Base-by-base conservation (phyloP, 2,329 filamentous ascomycete species). In the Onygenales sp. region DNA sequence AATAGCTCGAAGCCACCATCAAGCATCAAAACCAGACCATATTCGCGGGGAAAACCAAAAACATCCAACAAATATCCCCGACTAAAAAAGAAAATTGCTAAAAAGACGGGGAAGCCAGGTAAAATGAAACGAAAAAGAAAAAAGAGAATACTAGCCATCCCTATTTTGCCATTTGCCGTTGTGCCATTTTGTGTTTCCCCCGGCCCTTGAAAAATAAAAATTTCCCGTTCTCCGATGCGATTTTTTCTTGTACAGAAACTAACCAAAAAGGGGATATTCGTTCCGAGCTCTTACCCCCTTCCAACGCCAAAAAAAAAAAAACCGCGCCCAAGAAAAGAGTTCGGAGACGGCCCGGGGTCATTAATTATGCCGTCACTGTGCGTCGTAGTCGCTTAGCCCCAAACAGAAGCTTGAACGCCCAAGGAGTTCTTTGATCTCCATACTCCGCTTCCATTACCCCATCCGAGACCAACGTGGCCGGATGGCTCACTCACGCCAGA, bases 331-430 rank as follows among this genome's bases (percentile, higher is more conserved):
- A 36, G 9, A 46, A 31, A 50, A 31, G 40, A 49, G 32, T 49
- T n/a, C 27, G 31, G 31, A 40, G 37, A 17, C n/a, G 32, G 39
- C 37, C 32, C 9, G 50, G 11, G 11, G 44, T 39, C 43, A 53
- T 13, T 11, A 49, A 44, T 9, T 2, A 44, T 8, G 34, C 45
- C 42, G 44, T 31, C 9, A 48, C 27, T 39, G 36, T 39, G 36
- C 36, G 36, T 39, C 6, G 9, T 39, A n/a, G 36, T 48, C 17
- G 11, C 31, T 44, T 84, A 96, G 62, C 91, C 91, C 91, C 91
- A 97, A 61, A 96, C 92, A 59, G 89, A 94, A 59, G 91, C 90
- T 69, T 94, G 89, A 57, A 91, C 87, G 59, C 90, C 88, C 57
- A 94, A 83, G 49, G 83, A 82, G 59, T 84, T 87, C 64, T 87